These are phyloP conservation scores for Corrigiola litoralis DNA, from an alignment of 179 eudicot species.

Conservation along the genomic window DNA sequence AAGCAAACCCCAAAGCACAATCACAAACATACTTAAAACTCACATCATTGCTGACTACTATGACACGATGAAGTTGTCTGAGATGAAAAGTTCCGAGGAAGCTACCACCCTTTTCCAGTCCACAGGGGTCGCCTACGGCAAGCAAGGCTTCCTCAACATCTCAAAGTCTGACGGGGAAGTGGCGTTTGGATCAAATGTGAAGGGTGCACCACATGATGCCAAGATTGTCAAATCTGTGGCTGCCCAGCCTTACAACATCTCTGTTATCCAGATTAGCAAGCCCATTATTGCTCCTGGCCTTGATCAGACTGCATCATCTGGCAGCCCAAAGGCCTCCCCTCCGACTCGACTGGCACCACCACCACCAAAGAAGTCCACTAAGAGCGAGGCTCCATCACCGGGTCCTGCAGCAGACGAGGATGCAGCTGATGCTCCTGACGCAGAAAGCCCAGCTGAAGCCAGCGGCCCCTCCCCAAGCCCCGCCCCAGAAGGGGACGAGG, in stretches of 20 bases:
- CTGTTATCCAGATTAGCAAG: conserved; percentile 40
- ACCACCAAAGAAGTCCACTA: conserved; percentile 4
- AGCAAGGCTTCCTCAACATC: conserved; percentile 42
- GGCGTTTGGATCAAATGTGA: conserved; percentile 33
- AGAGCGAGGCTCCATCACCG: background rate
- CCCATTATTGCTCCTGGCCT: conserved; percentile 44
- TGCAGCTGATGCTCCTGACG: background rate
- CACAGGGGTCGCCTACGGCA: conserved; percentile 32
- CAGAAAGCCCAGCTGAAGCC: conserved; percentile 6
- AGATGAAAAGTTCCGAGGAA: conserved; percentile 5
- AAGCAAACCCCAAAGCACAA: conserved; percentile 7
- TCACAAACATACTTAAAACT: conserved; percentile 26
- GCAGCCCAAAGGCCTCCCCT: conserved; percentile 16
- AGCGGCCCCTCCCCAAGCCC: conserved; percentile 1
- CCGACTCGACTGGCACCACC: conserved; percentile 11
- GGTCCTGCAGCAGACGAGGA: background rate
- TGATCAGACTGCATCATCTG: conserved; percentile 23
- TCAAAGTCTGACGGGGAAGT: conserved; percentile 13
- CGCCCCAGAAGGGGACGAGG: conserved; percentile 13
- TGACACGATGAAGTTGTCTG: conserved; percentile 28
- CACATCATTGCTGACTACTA: conserved; percentile 56
- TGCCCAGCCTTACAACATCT: conserved; percentile 39
- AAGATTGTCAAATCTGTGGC: conserved; percentile 24
- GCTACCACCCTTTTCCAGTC: conserved; percentile 42
- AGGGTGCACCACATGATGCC: conserved; percentile 30